Percentiles rank a stretch among this genome's conserved stretches.
These are phyloP conservation scores for Aspergillus chevalieri DNA, from an alignment of 2,329 filamentous ascomycete genomes.

Conservation along the genomic window DNA sequence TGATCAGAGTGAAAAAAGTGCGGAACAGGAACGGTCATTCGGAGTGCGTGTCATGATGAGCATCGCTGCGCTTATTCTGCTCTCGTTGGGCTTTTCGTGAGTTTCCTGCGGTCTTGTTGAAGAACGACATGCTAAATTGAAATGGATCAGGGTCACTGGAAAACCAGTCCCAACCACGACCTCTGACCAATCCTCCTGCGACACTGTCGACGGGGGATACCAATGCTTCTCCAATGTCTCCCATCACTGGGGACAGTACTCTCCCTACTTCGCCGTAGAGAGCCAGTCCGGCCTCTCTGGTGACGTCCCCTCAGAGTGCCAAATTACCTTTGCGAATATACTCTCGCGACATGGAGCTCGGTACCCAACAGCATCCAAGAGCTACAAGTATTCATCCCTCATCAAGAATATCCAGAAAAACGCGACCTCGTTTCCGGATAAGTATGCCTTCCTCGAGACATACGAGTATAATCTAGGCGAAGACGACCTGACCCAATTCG, in stretches of 20 bases:
- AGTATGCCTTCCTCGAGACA: constrained; percentile 63
- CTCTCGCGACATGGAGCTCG: constrained; percentile 81
- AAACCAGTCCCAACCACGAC: not conserved
- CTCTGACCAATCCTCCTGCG: constrained; percentile 36
- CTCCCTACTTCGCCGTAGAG: constrained; percentile 68
- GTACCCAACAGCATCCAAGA: constrained; percentile 68
- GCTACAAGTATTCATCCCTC: constrained; percentile 55
- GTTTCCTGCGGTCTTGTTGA: too few relatives aligned
- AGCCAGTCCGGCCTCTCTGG: constrained; percentile 55
- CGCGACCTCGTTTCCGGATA: constrained; percentile 50
- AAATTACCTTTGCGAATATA: constrained; percentile 71
- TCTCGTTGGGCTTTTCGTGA: too few relatives aligned
- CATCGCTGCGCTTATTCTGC: too few relatives aligned
- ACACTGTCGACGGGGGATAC: constrained; percentile 53
- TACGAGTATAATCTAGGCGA: constrained; percentile 67
- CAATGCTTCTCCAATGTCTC: constrained; percentile 57
- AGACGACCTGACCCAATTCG: constrained; percentile 64
- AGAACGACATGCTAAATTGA: not conserved
- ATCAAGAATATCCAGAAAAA: constrained; percentile 61
- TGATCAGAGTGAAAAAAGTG: too few relatives aligned
- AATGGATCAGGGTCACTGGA: not conserved
- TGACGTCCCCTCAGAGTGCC: constrained; percentile 60
- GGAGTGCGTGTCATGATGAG: too few relatives aligned
- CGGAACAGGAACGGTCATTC: too few relatives aligned
- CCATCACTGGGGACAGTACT: constrained; percentile 80